These are phyloP conservation scores for Cladosporium oxysporum DNA, from an alignment of 2,329 filamentous ascomycete genomes.

Conservation along the genomic window DNA sequence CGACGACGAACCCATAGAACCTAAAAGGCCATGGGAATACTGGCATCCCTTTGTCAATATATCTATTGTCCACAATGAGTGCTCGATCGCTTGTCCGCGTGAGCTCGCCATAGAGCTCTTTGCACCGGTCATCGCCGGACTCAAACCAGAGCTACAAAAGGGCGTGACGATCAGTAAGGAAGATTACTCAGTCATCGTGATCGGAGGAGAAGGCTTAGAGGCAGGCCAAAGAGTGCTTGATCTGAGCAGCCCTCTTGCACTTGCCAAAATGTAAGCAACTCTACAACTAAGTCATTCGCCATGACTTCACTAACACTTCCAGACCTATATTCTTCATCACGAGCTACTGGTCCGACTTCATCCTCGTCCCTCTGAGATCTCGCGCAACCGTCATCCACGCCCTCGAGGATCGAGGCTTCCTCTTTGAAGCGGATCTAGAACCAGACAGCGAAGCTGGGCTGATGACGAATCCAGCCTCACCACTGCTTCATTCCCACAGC, in stretches of 20 bases:
- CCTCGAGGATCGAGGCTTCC: slow-evolving; percentile 77
- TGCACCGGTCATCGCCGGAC: slow-evolving; percentile 64
- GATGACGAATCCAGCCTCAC: slow-evolving; percentile 48
- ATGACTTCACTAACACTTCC: not conserved
- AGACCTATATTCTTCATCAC: slow-evolving; percentile 97
- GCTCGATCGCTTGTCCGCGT: slow-evolving; percentile 84
- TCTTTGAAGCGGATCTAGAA: slow-evolving; percentile 65
- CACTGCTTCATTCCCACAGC: slow-evolving; percentile 58
- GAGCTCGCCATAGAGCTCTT: slow-evolving; percentile 75
- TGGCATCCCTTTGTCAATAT: slow-evolving; percentile 87
- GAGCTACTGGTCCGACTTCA: slow-evolving; percentile 97
- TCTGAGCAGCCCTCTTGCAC: slow-evolving; percentile 82
- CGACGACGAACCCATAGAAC: slow-evolving; percentile 40
- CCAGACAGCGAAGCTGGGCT: slow-evolving; percentile 46
- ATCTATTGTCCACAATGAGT: slow-evolving; percentile 88
- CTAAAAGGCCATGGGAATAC: slow-evolving; percentile 47
- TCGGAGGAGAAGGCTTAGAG: slow-evolving; percentile 86
- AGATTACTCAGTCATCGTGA: slow-evolving; percentile 83
- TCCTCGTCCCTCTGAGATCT: slow-evolving; percentile 79
- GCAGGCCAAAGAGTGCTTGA: slow-evolving; percentile 90
- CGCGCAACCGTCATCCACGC: slow-evolving; percentile 73
- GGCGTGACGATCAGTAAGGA: slow-evolving; percentile 75
- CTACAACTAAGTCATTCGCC: not conserved
- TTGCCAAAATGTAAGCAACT: slow-evolving; percentile 73
- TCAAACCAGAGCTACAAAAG: slow-evolving; percentile 52